Evolutionary conservation across 192 early-diverging fungal genomes (phyloP).

Genomic region (Thamnidium elegans): DNA sequence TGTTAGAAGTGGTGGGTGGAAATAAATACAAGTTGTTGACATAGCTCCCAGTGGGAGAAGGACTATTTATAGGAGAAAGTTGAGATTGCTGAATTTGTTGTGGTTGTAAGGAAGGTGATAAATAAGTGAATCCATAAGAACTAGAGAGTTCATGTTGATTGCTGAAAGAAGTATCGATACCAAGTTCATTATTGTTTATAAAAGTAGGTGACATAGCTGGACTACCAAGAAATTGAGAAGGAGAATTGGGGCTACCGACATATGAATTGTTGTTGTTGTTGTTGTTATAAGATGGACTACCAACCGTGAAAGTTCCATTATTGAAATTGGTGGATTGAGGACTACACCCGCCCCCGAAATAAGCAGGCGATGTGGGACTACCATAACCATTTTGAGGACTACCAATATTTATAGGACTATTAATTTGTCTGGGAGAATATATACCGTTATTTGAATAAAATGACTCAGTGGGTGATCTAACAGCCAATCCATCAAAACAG

Average conservation of each 20-base stretch:
- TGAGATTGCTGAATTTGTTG: not conserved
- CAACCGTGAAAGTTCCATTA: not conserved
- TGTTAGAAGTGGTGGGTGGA: not conserved
- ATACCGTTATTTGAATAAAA: not conserved
- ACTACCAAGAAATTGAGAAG: slow-evolving; percentile 8
- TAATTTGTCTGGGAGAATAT: not conserved
- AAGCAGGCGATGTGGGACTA: too few species aligned
- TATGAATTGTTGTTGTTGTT: not conserved
- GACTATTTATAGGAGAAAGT: slow-evolving; percentile 9
- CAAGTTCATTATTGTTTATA: not conserved
- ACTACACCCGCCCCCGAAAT: too few species aligned
- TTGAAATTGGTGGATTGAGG: too few species aligned
- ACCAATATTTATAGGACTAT: slow-evolving; percentile 2
- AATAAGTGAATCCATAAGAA: slow-evolving; percentile 3
- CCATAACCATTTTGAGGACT: too few species aligned
- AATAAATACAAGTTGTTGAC: slow-evolving; percentile 5
- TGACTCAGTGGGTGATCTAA: slow-evolving; percentile 2
- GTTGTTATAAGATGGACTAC: not conserved
- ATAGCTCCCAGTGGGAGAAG: slow-evolving; percentile 9
- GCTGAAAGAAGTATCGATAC: not conserved
- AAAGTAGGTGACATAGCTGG: slow-evolving; percentile 1
- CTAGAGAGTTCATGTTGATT: slow-evolving; percentile 4
- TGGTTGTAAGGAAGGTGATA: slow-evolving; percentile 11
- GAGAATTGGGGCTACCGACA: slow-evolving; percentile 8
- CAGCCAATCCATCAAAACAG: slow-evolving; percentile 7